Evolutionary conservation across 2,329 filamentous ascomycete species (phyloP), one percentile per base, ranked within the genome.

Genomic region (Neurospora sp.): DNA sequence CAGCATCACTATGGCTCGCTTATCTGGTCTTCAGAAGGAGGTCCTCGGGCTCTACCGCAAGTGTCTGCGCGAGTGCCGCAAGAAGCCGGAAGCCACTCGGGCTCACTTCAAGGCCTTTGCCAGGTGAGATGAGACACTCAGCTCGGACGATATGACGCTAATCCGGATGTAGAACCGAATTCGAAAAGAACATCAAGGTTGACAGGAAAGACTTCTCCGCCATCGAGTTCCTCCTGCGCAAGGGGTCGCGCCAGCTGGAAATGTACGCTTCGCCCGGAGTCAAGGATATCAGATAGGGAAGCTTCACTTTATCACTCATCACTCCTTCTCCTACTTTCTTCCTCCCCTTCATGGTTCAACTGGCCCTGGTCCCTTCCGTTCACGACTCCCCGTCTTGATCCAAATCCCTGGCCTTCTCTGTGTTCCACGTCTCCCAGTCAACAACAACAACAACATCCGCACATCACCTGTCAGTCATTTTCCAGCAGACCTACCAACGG

Each of bases 11-110:
- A 78, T 78, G 82, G 52, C 28, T 15, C 86, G 89, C 75, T 83
- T 94, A 36, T 97, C 94, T 8, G 96, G 96, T 42, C 84, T 98
- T n/a, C 95, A 98, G 79, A 90, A 88, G 76, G 93, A 97, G 77
- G 95, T 97, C 3, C 80, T 98, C 68, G 85, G 89, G 40, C 87
- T 99, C 15, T 99, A 98, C 79, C 89, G 95, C 71, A 87, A 89
- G 78, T 98, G 95, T 76, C 83, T 99, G 36, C 88, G 94, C 71
- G 92, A 92, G 77, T 89, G 91, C 71, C 88, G 90, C 71, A 90
- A 89, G 77, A 98, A 99, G 80, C 93, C 94, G 11, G 69, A 73
- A 13, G 71, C 39, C 58, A 84, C 84, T 17, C 85, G 86, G 70
- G 76, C 82, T 66, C 88, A 91, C 73, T 93, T 93, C 76, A 82